Evolutionary conservation across 805 yeast genomes (phyloP).

Genomic region (Peterozyma toletana): DNA sequence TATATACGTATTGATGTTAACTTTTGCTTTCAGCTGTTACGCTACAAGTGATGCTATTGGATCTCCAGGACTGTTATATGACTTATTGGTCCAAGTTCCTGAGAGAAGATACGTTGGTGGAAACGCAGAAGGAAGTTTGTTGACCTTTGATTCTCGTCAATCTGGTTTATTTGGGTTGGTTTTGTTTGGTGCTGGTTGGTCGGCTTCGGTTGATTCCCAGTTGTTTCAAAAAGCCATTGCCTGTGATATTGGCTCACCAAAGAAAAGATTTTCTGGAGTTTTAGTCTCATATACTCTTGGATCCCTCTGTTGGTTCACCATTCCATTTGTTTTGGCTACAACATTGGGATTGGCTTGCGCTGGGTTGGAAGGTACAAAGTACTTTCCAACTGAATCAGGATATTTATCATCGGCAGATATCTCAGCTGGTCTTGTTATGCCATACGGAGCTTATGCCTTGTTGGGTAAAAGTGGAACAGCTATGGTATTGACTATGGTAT

Average conservation of each 20-base stretch:
- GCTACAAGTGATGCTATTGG: constrained; percentile 23
- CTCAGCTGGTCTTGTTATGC: constrained; percentile 41
- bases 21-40: constrained; percentile 20
- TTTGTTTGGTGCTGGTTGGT: constrained; percentile 28
- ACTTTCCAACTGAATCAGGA: constrained; percentile 16
- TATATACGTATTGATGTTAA: constrained; percentile 22
- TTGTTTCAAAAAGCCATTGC: constrained; percentile 34
- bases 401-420: constrained; percentile 33
- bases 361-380: constrained; percentile 19
- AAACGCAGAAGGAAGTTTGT: constrained; percentile 13
- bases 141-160: constrained; percentile 19
- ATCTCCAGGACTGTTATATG: constrained; percentile 26
- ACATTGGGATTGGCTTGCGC: constrained; percentile 32
- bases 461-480: constrained; percentile 46
- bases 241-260: constrained; percentile 23
- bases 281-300: constrained; percentile 39
- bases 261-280: constrained; percentile 18
- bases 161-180: constrained; percentile 21
- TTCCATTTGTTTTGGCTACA: constrained; percentile 29
- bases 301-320: constrained; percentile 36
- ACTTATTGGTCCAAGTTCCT: constrained; percentile 20
- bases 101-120: constrained; percentile 8
- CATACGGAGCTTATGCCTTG: constrained; percentile 42
- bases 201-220: constrained; percentile 24
- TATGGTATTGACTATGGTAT: constrained; percentile 36